Evolutionary conservation across 257 asterid species (phyloP).

Genomic region (Solanum tarijense): DNA sequence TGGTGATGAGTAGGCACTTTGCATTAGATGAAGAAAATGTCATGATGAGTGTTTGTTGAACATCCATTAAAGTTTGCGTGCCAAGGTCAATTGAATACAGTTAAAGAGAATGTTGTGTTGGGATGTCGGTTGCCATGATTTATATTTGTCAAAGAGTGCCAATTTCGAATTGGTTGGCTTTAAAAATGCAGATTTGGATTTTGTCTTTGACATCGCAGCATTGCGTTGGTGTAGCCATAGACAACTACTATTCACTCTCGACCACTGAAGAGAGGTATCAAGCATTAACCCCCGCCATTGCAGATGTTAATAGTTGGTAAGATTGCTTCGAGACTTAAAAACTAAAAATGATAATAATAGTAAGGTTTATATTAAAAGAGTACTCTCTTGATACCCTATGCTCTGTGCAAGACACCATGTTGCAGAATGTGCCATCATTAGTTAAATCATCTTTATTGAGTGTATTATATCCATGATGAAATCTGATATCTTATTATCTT

Average conservation of each 20-base stretch:
- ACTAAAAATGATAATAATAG: slow-evolving; percentile 52
- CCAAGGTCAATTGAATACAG: slow-evolving; percentile 57
- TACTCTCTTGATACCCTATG: slow-evolving; percentile 51
- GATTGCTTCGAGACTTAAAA: slow-evolving; percentile 95
- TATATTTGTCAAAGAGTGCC: slow-evolving; percentile 87
- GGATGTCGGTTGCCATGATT: slow-evolving; percentile 91
- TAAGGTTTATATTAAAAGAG: slow-evolving; percentile 33
- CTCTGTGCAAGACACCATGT: slow-evolving; percentile 39
- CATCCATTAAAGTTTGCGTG: slow-evolving; percentile 22
- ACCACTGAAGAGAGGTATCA: slow-evolving; percentile 93
- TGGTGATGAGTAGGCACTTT: slow-evolving; percentile 15
- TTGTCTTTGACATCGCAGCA: slow-evolving; percentile 78
- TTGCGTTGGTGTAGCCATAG: slow-evolving; percentile 97
- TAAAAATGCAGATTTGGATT: slow-evolving; percentile 99
- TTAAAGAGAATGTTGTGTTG: slow-evolving; percentile 58
- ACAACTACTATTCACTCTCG: slow-evolving; percentile 71
- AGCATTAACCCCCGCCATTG: slow-evolving; percentile 87
- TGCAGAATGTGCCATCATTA: slow-evolving; percentile 32
- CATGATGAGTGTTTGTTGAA: slow-evolving; percentile 26
- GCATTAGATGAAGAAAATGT: slow-evolving; percentile 22
- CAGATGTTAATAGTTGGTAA: slow-evolving; percentile 97
- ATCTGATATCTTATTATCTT: slow-evolving; percentile 5
- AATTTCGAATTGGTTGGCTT: slow-evolving; percentile 97
- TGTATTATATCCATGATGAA: slow-evolving; percentile 19
- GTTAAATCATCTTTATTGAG: slow-evolving; percentile 34